Base-by-base conservation (phyloP, 805 yeast species). In the Candida maris region DNA sequence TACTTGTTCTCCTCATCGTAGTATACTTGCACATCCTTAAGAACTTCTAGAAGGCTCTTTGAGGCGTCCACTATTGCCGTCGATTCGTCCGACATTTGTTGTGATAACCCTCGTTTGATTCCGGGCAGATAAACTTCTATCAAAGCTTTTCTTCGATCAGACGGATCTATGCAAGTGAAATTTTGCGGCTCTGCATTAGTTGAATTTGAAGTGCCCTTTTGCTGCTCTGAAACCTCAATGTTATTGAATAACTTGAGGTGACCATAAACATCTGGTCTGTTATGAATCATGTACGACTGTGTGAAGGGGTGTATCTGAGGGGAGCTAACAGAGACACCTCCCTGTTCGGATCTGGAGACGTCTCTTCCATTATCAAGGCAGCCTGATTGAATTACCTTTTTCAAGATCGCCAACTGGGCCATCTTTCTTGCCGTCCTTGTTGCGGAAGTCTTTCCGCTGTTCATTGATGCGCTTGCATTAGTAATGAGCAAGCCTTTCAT, bases 241-340 rank as follows among this genome's bases (percentile, higher is more conserved):
- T 64, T 65, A 2, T 70, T 63, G 51, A 78, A 81, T 19, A 86
- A 62, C 48, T 77, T 78, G 44, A 86, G 59, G 35, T 77, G 73
- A 6, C 77, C 72, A 54, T 62, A 87, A 2, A 91, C 85, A 42
- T 77, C 75, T 0, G 91, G 75, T 3, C 65, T 66, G 0, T 59
- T 52, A 0, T 86, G 79, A 3, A 77, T 47, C 52, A 81, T 52
- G 52, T 81, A 81, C 42, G 70, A 60, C 10, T 50, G 45, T 0
- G 85, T 68, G 30, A 72, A 62, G 4, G 77, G 69, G 47, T 78
- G 85, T 3, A 54, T 28, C 47, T 56, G 52, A 12, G 44, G n/a
- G 18, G 12, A 7, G 29, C 24, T 21, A 12, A 8, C 12, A 8
- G 8, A 8, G 24, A 12, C 12, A 13, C 20, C 32, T 3, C 21